Evolutionary conservation across 495 filamentous ascomycete species (phyloP).

Genomic region (Extremus antarcticus): DNA sequence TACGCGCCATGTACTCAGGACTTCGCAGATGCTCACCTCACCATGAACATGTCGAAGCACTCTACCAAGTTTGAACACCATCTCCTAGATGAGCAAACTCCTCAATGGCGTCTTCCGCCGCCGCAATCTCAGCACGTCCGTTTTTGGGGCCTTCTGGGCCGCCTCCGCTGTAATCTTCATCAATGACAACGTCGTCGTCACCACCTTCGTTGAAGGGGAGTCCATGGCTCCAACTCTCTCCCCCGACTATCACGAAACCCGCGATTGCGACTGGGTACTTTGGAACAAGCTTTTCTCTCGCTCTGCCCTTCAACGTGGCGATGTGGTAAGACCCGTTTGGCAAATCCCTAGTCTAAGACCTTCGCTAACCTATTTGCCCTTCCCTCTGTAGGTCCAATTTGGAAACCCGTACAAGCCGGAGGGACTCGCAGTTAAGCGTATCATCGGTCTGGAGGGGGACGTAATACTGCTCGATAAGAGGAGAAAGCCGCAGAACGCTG

Average conservation of each 20-base stretch:
- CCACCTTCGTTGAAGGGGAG: conserved; percentile 16
- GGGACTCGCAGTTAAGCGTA: conserved; percentile 25
- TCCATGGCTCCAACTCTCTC: conserved; percentile 31
- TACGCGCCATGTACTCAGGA: too few relatives aligned
- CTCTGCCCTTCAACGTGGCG: conserved; percentile 18
- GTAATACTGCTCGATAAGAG: conserved; percentile 16
- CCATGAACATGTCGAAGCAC: too few relatives aligned
- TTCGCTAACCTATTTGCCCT: conserved; percentile 26
- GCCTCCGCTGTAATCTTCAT: conserved; percentile 9
- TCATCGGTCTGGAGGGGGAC: conserved; percentile 29
- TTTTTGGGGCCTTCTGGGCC: conserved; percentile 1
- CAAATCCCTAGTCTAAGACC: not conserved
- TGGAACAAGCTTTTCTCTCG: conserved; percentile 8
- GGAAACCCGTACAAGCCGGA: conserved; percentile 25
- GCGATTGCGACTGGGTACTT: conserved; percentile 15
- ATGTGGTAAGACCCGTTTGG: too few relatives aligned
- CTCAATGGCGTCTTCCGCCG: too few relatives aligned
- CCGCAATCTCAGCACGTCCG: not conserved
- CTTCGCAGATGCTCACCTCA: too few relatives aligned
- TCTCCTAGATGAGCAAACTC: not conserved
- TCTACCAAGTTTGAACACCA: too few relatives aligned
- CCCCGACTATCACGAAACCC: conserved; percentile 21
- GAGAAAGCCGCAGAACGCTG: conserved; percentile 7
- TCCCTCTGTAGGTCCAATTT: conserved; percentile 27
- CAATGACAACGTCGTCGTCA: conserved; percentile 21